phyloP scores from a whole-genome alignment of 352 stramenopile genomes.

The Pythium insidiosum region DNA sequence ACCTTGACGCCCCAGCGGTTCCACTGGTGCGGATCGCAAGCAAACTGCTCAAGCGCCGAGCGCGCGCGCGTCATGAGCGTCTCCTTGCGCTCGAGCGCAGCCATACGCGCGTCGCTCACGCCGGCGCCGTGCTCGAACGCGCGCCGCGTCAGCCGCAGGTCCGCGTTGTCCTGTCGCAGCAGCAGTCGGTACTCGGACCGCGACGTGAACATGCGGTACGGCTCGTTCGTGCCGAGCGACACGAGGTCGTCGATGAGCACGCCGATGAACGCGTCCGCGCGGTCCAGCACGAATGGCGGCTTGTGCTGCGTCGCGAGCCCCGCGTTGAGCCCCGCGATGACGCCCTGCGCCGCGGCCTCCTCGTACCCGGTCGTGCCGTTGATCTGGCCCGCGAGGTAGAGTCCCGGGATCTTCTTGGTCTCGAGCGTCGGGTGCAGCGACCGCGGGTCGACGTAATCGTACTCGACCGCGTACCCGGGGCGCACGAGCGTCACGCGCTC shows the following conservation, averaged over 20 bases:
- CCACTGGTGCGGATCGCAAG: constrained; percentile 72
- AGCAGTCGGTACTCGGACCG: constrained; percentile 88
- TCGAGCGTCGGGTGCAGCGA: constrained; percentile 92
- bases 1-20: constrained; percentile 77
- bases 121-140: constrained; percentile 81
- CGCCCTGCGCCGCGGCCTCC: constrained; percentile 96
- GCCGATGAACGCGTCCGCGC: constrained; percentile 94
- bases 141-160: constrained; percentile 93
- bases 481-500: constrained; percentile 94
- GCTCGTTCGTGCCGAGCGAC: constrained; percentile 93
- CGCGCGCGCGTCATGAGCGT: constrained; percentile 49
- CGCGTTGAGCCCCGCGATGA: constrained; percentile 96
- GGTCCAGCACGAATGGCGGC: constrained; percentile 88
- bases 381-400: constrained; percentile 98
- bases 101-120: constrained; percentile 63
- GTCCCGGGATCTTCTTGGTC: constrained; percentile 87
- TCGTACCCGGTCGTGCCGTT: constrained; percentile 99
- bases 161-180: constrained; percentile 94
- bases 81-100: constrained; percentile 82
- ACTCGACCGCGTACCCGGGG: constrained; percentile 99
- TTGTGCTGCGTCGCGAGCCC: constrained; percentile 61
- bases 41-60: constrained; percentile 45
- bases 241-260: constrained; percentile 99
- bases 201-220: constrained; percentile 99
- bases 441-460: constrained; percentile 97